Evolutionary conservation across 2,329 filamentous ascomycete genomes (phyloP).

Genomic region (Ophiostoma angusticollis): DNA sequence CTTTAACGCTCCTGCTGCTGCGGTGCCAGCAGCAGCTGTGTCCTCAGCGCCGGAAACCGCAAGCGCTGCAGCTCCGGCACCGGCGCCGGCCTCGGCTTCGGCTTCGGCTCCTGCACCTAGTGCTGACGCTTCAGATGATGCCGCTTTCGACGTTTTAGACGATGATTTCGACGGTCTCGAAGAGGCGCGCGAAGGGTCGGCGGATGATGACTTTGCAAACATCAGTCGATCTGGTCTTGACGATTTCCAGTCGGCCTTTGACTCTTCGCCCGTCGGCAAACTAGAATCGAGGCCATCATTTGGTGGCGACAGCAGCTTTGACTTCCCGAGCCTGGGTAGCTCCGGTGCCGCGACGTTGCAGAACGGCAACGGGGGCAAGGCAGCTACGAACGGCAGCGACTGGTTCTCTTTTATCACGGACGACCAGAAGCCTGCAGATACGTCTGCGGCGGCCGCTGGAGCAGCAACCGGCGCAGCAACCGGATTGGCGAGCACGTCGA

Average conservation of each 20-base stretch:
- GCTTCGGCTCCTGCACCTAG: conserved; percentile 23
- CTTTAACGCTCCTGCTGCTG: conserved; percentile 7
- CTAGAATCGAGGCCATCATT: conserved; percentile 31
- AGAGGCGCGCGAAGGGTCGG: conserved; percentile 69
- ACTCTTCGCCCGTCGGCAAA: conserved; percentile 50
- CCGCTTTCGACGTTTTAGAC: conserved; percentile 62
- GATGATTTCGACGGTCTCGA: conserved; percentile 72
- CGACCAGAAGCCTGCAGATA: conserved; percentile 13
- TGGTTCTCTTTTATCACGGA: conserved; percentile 37
- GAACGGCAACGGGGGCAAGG: conserved; percentile 25
- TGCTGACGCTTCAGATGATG: conserved; percentile 27
- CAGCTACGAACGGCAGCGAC: conserved; percentile 47
- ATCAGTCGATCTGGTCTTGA: conserved; percentile 58
- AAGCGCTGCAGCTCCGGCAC: conserved; percentile 11
- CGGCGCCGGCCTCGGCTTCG: conserved; percentile 17
- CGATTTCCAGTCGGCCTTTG: conserved; percentile 73
- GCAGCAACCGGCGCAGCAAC: conserved; percentile 13
- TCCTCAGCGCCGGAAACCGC: not conserved
- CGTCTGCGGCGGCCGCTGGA: conserved; percentile 13
- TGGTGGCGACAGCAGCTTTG: conserved; percentile 43
- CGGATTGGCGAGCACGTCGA: conserved; percentile 7
- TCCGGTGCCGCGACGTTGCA: conserved; percentile 21
- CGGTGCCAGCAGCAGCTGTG: not conserved
- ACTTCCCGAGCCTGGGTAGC: conserved; percentile 37
- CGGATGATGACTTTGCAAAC: conserved; percentile 67